Conservation (phyloP, 164 flowering plant genomes). For the Stephania cephalantha region DNA sequence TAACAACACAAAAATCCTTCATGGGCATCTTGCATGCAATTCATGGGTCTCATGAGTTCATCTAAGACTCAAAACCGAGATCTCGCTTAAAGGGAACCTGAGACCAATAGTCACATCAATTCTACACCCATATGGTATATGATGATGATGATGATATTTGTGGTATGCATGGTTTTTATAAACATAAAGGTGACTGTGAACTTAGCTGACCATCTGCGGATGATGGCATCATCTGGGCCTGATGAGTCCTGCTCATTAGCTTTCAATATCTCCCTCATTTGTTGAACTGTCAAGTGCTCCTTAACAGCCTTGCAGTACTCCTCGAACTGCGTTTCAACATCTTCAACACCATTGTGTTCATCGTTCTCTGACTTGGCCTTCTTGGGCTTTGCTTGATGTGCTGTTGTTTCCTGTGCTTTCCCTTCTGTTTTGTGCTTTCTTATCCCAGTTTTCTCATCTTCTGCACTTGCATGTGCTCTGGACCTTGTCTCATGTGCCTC, state of each 20-base stretch:
- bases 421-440: conserved; percentile 39
- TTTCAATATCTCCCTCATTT: conserved; percentile 54
- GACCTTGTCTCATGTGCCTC: neutral
- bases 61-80: too few relatives aligned
- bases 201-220: conserved; percentile 12
- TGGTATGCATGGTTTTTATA: neutral
- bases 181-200: neutral
- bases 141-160: neutral
- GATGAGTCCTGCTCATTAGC: conserved; percentile 34
- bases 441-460: conserved; percentile 31
- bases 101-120: too few relatives aligned
- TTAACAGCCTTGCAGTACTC: conserved; percentile 41
- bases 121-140: neutral
- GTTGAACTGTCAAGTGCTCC: conserved; percentile 41
- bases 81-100: too few relatives aligned
- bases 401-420: conserved; percentile 22
- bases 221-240: conserved; percentile 14
- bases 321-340: conserved; percentile 36
- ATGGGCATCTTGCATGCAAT: too few relatives aligned
- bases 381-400: conserved; percentile 3
- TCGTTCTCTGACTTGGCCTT: conserved; percentile 21
- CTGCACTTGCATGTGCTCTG: conserved; percentile 24
- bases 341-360: conserved; percentile 25
- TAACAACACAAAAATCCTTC: too few relatives aligned
- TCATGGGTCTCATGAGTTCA: too few relatives aligned